A percentile compares a stretch with the other conserved stretches of the same genome.
Evolutionary conservation across 2,329 filamentous ascomycete species (phyloP).

Genomic region (Simplicillium sp.): DNA sequence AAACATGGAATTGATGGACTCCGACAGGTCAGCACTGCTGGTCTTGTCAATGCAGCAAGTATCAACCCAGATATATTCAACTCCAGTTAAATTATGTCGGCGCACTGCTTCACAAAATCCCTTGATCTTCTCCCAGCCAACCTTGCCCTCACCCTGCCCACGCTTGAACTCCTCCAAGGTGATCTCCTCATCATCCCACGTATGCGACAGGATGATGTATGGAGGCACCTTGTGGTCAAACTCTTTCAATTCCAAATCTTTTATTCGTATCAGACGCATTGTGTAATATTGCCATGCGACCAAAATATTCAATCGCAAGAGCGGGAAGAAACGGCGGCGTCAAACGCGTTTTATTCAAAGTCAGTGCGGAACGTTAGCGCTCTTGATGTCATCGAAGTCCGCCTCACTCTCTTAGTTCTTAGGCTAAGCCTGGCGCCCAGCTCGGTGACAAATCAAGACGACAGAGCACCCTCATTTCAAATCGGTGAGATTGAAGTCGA

Average conservation of each 20-base stretch:
- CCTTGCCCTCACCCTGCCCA: background rate
- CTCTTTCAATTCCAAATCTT: constrained; percentile 9
- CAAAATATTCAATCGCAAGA: too few relatives aligned
- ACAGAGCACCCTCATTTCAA: too few relatives aligned
- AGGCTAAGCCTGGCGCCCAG: too few relatives aligned
- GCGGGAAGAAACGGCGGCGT: too few relatives aligned
- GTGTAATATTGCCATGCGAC: too few relatives aligned
- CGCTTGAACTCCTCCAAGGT: constrained; percentile 10
- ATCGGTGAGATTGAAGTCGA: too few relatives aligned
- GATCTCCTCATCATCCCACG: constrained; percentile 18
- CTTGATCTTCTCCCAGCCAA: constrained; percentile 11
- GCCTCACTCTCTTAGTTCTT: too few relatives aligned
- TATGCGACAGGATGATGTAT: constrained; percentile 22
- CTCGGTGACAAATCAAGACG: too few relatives aligned
- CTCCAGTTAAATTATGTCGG: constrained; percentile 7
- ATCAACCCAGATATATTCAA: constrained; percentile 17
- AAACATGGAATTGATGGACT: constrained; percentile 18
- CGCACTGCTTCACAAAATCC: constrained; percentile 10
- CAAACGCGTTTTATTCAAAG: too few relatives aligned
- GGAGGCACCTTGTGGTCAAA: constrained; percentile 9
- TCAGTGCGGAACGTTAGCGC: too few relatives aligned
- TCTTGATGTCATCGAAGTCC: too few relatives aligned
- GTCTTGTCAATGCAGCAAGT: constrained; percentile 20
- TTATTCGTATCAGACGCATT: constrained; percentile 15
- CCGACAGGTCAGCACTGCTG: constrained; percentile 14